Percentiles rank a stretch among this genome's conserved stretches.
phyloP scores from a whole-genome alignment of 2,329 filamentous ascomycete species.

The Canariomyces notabilis region DNA sequence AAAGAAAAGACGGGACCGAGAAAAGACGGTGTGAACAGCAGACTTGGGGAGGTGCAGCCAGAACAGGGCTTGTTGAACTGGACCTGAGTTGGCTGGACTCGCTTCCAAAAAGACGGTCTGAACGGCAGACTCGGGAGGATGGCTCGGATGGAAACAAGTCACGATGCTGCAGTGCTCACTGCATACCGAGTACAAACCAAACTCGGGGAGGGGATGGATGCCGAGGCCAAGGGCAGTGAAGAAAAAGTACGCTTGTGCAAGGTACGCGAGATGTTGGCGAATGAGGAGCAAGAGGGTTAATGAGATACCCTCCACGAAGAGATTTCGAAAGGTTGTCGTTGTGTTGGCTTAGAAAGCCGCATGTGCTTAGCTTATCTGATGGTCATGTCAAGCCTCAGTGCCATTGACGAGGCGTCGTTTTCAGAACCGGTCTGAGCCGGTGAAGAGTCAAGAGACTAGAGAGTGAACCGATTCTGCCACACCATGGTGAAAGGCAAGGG shows the following conservation, averaged over 20 bases:
- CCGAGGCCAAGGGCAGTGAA: neutral
- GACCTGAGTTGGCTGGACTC: too few relatives aligned
- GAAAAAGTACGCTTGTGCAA: conserved; percentile 19
- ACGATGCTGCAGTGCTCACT: neutral
- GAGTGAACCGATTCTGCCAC: too few relatives aligned
- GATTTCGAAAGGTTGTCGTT: neutral
- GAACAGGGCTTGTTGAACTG: too few relatives aligned
- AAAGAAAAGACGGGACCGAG: too few relatives aligned
- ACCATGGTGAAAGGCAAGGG: neutral
- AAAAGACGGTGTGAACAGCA: too few relatives aligned
- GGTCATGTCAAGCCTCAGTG: neutral
- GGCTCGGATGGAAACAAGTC: too few relatives aligned
- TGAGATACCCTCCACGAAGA: conserved; percentile 9
- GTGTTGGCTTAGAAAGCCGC: neutral
- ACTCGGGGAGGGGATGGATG: neutral
- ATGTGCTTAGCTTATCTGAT: neutral
- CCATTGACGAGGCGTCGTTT: too few relatives aligned
- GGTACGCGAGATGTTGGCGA: conserved; percentile 15
- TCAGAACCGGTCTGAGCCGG: too few relatives aligned
- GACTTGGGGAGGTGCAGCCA: too few relatives aligned
- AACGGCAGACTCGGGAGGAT: too few relatives aligned
- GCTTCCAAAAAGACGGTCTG: too few relatives aligned
- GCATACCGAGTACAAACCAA: neutral
- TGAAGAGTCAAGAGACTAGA: too few relatives aligned
- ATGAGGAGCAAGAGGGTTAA: conserved; percentile 10